Base-by-base conservation (phyloP, 2,329 filamentous ascomycete species). In the Paracoccidioides lutzii region DNA sequence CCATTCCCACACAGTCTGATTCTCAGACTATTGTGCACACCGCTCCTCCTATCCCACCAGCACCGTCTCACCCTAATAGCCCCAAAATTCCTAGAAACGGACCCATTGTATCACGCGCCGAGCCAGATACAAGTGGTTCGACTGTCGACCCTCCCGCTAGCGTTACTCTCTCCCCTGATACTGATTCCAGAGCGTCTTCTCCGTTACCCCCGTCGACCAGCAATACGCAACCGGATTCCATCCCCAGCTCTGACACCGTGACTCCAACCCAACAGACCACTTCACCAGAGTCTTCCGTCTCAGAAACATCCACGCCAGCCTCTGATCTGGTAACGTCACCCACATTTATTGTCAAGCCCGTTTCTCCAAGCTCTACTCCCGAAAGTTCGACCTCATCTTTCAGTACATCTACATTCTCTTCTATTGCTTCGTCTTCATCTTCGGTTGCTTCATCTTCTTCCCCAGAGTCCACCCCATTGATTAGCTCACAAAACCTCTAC, bases 1-100 rank as follows among this genome's bases (percentile, higher is more conserved):
- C 63, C 5, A 61, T 64, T 49, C 62, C 62, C 9, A 58, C 60
- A 42, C 60, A 60, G n/a, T 49, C 57, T 32, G 54, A 54, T 38
- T 32, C 60, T 32, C 58, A 56, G 22, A 52, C 59, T 30, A 55
- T 53, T 33, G 52, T 57, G 12, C 44, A 58, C 12, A 53, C 53
- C 12, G 6, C 44, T 38, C 57, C 55, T 9, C 40, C 53, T 22
- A 35, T 32, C 30, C 3, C 41, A 41, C 33, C 41, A 10, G 43
- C 37, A 37, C 14, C 46, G 46, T 43, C 41, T 41, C 28, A 30
- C 22, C 10, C 46, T 14, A 37, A 32, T 40, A 22, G 22, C 22
- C 2, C 55, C n/a, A 35, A 15, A 50, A 40, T 45, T 52, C 43
- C 48, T 41, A 35, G 37, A 22, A 32, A 38, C 33, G 9, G 9